Percentiles rank a stretch among this genome's conserved stretches.
Evolutionary conservation across 768 basidiomycete species (phyloP).

Genomic region (Lyophyllum decastes): DNA sequence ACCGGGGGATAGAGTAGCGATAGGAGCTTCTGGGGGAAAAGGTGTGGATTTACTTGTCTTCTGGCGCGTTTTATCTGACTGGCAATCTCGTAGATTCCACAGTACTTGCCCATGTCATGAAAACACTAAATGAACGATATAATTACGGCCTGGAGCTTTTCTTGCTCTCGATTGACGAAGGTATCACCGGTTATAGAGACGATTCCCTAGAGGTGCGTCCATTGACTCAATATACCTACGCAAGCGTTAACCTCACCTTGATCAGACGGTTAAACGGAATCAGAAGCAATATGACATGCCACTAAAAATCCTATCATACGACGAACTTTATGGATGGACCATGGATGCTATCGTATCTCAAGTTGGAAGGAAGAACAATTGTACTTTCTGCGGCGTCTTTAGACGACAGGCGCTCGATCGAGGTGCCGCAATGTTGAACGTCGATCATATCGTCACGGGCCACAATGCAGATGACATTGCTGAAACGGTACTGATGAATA

Average conservation of each 20-base stretch:
- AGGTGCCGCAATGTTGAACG: conserved; percentile 83
- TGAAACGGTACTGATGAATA: conserved; percentile 98
- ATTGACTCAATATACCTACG: background rate
- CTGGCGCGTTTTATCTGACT: background rate
- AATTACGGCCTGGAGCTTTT: conserved; percentile 89
- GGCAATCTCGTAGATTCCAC: conserved; percentile 75
- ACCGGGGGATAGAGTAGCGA: conserved; percentile 89
- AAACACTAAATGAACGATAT: conserved; percentile 91
- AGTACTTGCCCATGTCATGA: conserved; percentile 97
- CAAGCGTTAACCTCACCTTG: background rate
- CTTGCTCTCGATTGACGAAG: conserved; percentile 96
- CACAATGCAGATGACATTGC: conserved; percentile 99
- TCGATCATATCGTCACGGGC: conserved; percentile 98
- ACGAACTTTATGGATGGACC: conserved; percentile 98
- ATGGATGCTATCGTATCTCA: conserved; percentile 97
- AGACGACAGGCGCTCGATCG: conserved; percentile 94
- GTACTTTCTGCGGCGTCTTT: conserved; percentile 99
- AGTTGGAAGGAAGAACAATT: conserved; percentile 96
- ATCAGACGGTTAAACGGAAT: conserved; percentile 95
- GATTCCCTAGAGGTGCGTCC: conserved; percentile 85
- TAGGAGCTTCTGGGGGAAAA: conserved; percentile 98
- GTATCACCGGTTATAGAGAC: conserved; percentile 97
- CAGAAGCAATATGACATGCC: conserved; percentile 94
- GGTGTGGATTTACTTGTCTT: conserved; percentile 46
- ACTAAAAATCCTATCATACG: conserved; percentile 93